Percentiles rank a stretch among this genome's conserved stretches.
Evolutionary conservation across 2,329 filamentous ascomycete genomes (phyloP).

Genomic region (Neofusicoccum kwambonambiense): DNA sequence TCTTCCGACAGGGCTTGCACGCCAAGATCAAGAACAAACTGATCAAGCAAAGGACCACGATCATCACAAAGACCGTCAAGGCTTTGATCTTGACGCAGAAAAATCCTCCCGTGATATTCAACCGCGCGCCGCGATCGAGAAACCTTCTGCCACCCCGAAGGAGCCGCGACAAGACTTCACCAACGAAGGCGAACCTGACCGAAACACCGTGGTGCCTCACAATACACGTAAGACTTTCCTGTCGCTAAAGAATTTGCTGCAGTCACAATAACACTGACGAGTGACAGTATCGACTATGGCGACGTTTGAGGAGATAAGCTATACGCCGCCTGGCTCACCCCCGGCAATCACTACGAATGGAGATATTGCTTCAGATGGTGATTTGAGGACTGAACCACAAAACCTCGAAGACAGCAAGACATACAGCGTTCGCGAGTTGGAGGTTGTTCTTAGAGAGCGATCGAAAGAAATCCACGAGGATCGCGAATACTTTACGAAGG

Average conservation of each 20-base stretch:
- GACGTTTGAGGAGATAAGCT: neutral
- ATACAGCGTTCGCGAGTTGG: neutral
- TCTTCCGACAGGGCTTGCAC: too few relatives aligned
- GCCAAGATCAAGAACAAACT: too few relatives aligned
- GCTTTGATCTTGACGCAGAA: too few relatives aligned
- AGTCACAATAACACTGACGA: neutral
- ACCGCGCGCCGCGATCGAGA: too few relatives aligned
- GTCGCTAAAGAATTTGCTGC: too few relatives aligned
- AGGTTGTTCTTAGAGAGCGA: neutral
- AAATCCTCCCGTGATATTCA: too few relatives aligned
- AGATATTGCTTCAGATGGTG: neutral
- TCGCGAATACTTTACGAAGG: slow-evolving; percentile 20
- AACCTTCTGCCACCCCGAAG: too few relatives aligned
- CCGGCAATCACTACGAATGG: neutral
- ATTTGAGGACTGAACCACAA: neutral
- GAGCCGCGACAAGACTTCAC: too few relatives aligned
- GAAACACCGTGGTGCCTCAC: neutral
- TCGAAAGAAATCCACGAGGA: slow-evolving; percentile 20
- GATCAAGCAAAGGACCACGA: too few relatives aligned
- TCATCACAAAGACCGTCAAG: too few relatives aligned
- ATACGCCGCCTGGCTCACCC: neutral
- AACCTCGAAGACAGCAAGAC: neutral
- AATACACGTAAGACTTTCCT: neutral
- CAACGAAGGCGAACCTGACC: too few relatives aligned
- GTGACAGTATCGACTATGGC: neutral